Evolutionary conservation across 2,329 filamentous ascomycete genomes (phyloP), one percentile per base, ranked within the genome.

Genomic region (Fusarium oligoseptatum): DNA sequence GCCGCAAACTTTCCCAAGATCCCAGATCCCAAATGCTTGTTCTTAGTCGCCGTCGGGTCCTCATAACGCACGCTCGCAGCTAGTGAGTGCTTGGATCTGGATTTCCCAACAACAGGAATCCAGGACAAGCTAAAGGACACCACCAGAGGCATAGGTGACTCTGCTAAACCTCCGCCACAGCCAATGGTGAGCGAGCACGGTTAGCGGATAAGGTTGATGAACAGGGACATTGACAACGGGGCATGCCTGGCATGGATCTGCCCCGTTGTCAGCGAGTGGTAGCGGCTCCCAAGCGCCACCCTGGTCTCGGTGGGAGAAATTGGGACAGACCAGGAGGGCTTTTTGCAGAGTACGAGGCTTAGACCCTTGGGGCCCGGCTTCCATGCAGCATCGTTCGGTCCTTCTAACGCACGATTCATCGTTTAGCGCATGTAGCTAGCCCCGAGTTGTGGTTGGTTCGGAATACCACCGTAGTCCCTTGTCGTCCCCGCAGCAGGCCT

Each of bases 401-500:
- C 76, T 78, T 78, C 76, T 78, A 78, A 78, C 75, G 75, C 76
- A 76, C 76, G 76, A 78, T 78, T 76, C 68, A 75, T 64, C 66
- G 66, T 70, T 72, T 78, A 76, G 76, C 67, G 72, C 57, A 69
- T 71, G 68, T 65, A 70, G 66, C 67, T 76, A 67, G 69, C 66
- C 66, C 67, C 70, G 65, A 58, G 64, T 58, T 61, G 58, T 64
- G 70, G 67, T 66, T 76, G 70, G 72, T 66, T 76, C 66, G 70
- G 73, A 72, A 74, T 75, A 67, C 68, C 64, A 68, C 71, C 67
- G 52, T 55, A 37, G 60, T 71, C 63, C 63, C 73, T 55, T 74
- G 71, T 55, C 68, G 65, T 74, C 73, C 73, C 76, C 70, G 70
- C 76, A 78, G 74, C 57, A 62, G 66, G 60, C 60, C 48, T 41